Conservation (phyloP, 192 early-diverging fungal species). For the Phycomyces blakesleeanus region DNA sequence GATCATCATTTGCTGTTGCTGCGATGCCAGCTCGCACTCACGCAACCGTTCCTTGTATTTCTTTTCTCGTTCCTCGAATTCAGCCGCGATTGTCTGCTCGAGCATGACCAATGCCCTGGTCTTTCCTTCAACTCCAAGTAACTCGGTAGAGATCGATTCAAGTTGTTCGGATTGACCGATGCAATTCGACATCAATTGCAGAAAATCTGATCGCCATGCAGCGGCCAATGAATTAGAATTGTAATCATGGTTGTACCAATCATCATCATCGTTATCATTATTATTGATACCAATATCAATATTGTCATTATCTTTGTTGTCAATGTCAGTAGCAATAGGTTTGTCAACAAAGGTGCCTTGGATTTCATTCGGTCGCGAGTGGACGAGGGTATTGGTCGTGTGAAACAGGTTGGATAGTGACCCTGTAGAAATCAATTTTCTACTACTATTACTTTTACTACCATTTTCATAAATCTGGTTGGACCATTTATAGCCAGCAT, state of each 20-base stretch:
- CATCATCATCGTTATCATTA: neutral
- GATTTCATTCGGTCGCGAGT: slow-evolving; percentile 19
- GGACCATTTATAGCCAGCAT: too few relatives aligned
- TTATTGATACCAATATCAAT: too few relatives aligned
- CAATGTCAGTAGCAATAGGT: too few relatives aligned
- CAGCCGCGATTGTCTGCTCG: slow-evolving; percentile 7
- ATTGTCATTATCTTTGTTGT: too few relatives aligned
- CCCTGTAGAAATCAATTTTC: too few relatives aligned
- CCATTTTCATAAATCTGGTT: too few relatives aligned
- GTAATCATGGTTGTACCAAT: neutral
- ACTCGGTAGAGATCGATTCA: slow-evolving; percentile 27
- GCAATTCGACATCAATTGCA: slow-evolving; percentile 15
- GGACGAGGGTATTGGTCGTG: slow-evolving; percentile 28
- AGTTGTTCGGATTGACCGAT: slow-evolving; percentile 27
- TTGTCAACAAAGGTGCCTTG: too few relatives aligned
- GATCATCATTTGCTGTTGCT: slow-evolving; percentile 17
- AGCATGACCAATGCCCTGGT: slow-evolving; percentile 19
- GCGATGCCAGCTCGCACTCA: slow-evolving; percentile 13
- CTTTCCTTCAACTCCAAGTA: slow-evolving; percentile 18
- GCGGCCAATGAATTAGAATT: neutral
- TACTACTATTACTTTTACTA: too few relatives aligned
- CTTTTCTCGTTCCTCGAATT: slow-evolving; percentile 22
- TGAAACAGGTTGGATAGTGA: slow-evolving; percentile 7
- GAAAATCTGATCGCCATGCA: slow-evolving; percentile 25
- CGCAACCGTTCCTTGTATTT: slow-evolving; percentile 14